Percentiles rank a stretch among this genome's conserved stretches.
phyloP scores from a whole-genome alignment of 139 green algal genomes.

The Closterium sp. region DNA sequence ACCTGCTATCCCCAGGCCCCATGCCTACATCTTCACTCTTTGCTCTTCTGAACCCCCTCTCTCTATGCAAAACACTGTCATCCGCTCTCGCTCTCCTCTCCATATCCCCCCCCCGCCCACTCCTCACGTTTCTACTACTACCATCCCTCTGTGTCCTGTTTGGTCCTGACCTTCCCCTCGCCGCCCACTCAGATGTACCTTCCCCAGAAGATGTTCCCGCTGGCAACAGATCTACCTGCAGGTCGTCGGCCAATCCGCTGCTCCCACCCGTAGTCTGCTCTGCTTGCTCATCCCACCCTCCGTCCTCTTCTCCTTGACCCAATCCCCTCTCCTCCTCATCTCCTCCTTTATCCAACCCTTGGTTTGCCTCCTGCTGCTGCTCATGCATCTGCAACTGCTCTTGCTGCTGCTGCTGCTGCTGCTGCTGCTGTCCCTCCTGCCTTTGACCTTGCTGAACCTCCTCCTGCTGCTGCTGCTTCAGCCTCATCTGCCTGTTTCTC shows the following conservation, averaged over 20 bases:
- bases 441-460: neutral
- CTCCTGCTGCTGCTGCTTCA: neutral
- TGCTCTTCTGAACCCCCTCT: neutral
- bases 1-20: neutral
- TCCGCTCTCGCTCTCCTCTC: neutral
- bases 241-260: neutral
- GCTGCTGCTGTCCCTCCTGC: neutral
- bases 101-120: neutral
- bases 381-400: neutral
- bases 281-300: too few species aligned
- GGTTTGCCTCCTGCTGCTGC: neutral
- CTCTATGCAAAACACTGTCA: neutral
- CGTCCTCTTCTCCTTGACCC: too few species aligned
- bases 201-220: neutral
- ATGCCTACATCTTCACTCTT: neutral
- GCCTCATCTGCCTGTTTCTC: neutral
- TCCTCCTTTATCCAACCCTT: neutral
- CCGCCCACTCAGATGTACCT: neutral
- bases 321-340: neutral
- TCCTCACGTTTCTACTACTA: neutral
- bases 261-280: too few species aligned
- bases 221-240: neutral
- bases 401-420: neutral
- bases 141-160: neutral
- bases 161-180: neutral